phyloP scores from a whole-genome alignment of 768 basidiomycete genomes.

The Trametopsis cervina region DNA sequence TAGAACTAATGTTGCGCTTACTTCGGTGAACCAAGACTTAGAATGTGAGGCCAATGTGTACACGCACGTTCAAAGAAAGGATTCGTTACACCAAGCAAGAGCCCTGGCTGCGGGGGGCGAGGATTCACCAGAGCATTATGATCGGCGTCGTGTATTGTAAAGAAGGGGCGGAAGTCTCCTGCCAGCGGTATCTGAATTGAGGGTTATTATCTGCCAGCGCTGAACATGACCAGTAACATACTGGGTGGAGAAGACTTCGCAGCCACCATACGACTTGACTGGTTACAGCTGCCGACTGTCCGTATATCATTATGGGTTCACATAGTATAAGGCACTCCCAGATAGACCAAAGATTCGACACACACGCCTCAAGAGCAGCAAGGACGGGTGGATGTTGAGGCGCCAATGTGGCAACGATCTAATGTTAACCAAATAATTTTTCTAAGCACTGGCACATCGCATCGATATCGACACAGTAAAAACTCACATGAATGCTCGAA shows the following conservation, averaged over 20 bases:
- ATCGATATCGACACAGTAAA: too few relatives aligned
- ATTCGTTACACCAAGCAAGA: conserved; percentile 82
- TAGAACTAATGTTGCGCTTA: conserved; percentile 22
- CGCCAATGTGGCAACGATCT: conserved; percentile 66
- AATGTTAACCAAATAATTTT: conserved; percentile 5
- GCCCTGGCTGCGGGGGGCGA: conserved; percentile 69
- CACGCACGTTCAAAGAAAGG: conserved; percentile 79
- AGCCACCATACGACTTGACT: conserved; percentile 93
- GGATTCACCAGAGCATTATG: conserved; percentile 69
- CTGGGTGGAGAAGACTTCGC: conserved; percentile 78
- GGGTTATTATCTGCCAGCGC: neutral
- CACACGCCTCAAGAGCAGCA: conserved; percentile 53
- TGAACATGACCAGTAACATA: conserved; percentile 26
- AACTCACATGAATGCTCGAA: conserved; percentile 7
- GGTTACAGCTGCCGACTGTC: conserved; percentile 69
- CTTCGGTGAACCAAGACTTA: conserved; percentile 55
- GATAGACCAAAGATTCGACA: conserved; percentile 69
- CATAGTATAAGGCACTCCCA: conserved; percentile 94
- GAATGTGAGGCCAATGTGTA: conserved; percentile 78
- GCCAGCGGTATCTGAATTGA: conserved; percentile 65
- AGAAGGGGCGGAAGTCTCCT: conserved; percentile 86
- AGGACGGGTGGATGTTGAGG: conserved; percentile 53
- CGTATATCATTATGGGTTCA: conserved; percentile 85
- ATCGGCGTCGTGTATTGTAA: conserved; percentile 95
- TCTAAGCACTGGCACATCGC: conserved; percentile 11